These are phyloP conservation scores for Kodamaea derodonti DNA, from an alignment of 1,139 yeast genomes.

Conservation along the genomic window DNA sequence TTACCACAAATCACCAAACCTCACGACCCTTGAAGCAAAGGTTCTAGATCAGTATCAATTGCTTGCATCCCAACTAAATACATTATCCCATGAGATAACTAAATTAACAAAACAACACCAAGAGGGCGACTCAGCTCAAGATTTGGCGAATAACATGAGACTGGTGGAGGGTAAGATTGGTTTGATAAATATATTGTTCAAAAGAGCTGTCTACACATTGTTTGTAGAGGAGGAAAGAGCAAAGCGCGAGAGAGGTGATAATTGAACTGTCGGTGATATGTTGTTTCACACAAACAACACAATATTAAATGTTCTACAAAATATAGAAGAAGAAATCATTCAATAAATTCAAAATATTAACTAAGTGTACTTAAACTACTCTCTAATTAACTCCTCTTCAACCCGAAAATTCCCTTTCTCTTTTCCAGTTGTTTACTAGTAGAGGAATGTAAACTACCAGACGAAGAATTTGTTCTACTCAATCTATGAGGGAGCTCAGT, in stretches of 20 bases:
- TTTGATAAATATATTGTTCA: conserved; percentile 60
- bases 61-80: conserved; percentile 39
- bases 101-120: conserved; percentile 20
- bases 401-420: conserved; percentile 15
- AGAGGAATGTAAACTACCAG: conserved; percentile 18
- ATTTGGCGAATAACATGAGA: conserved; percentile 47
- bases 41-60: conserved; percentile 46
- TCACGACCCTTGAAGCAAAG: conserved; percentile 36
- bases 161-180: conserved; percentile 62
- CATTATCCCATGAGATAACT: conserved; percentile 30
- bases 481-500: conserved; percentile 7
- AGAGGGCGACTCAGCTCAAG: conserved; percentile 18
- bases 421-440: conserved; percentile 14
- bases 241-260: not conserved
- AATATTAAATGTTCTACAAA: no score
- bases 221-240: conserved; percentile 37
- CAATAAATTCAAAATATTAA: not conserved
- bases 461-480: conserved; percentile 14
- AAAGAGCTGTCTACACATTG: conserved; percentile 64
- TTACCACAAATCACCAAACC: conserved; percentile 25
- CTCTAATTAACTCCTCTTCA: conserved; percentile 7
- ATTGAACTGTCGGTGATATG: no score
- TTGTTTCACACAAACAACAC: no score
- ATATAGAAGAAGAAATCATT: no score
- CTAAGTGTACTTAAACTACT: not conserved